Evolutionary conservation across 176 grass and related monocot species (phyloP).

Genomic region (Melocanna baccifera): DNA sequence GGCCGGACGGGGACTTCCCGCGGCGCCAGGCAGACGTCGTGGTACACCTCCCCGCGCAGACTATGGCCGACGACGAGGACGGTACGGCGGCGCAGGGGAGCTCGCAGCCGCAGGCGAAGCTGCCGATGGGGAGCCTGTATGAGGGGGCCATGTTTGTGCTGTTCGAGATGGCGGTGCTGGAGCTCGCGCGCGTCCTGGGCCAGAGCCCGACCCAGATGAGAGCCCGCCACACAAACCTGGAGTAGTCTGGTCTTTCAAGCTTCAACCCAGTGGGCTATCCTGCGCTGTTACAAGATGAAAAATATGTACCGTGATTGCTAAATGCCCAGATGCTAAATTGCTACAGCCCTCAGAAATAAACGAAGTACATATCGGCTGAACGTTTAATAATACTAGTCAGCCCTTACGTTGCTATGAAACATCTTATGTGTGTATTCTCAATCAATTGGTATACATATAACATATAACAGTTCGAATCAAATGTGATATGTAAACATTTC

Average conservation of each 20-base stretch:
- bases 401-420: too few species aligned
- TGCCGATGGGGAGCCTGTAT: constrained; percentile 95
- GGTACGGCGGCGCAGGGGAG: neutral
- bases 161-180: constrained; percentile 86
- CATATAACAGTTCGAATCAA: too few species aligned
- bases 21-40: constrained; percentile 54
- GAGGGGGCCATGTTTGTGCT: constrained; percentile 93
- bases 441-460: too few species aligned
- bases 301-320: too few species aligned
- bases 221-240: constrained; percentile 64
- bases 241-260: constrained; percentile 17
- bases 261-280: neutral
- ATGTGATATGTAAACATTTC: too few species aligned
- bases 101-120: constrained; percentile 34
- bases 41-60: constrained; percentile 63
- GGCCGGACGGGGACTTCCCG: constrained; percentile 33
- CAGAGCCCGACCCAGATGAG: constrained; percentile 58
- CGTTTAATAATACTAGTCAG: neutral
- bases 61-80: constrained; percentile 71
- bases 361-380: neutral
- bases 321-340: too few species aligned
- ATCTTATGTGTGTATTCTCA: too few species aligned
- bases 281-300: too few species aligned
- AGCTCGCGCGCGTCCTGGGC: constrained; percentile 44
- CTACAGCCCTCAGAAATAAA: too few species aligned